Conservation (phyloP, 2,329 filamentous ascomycete genomes). For the Aphanocladium album region DNA sequence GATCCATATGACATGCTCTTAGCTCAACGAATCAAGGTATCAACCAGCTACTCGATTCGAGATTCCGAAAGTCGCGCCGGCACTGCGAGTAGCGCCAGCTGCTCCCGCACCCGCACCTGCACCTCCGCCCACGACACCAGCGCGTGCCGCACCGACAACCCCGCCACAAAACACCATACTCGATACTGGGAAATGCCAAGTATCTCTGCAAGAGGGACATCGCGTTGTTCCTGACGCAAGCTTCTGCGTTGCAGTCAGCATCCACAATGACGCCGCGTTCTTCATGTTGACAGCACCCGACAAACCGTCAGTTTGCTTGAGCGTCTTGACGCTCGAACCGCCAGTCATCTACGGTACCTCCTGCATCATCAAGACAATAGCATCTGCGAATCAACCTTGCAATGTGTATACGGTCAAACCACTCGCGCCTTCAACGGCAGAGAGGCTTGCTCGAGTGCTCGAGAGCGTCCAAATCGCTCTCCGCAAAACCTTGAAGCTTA, state of each 20-base stretch:
- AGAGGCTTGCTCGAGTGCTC: not conserved
- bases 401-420: not conserved
- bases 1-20: not conserved
- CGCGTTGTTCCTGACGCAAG: not conserved
- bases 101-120: not conserved
- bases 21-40: not conserved
- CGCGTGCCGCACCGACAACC: not conserved
- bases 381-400: not conserved
- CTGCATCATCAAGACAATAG: slow-evolving; percentile 18
- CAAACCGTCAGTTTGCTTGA: slow-evolving; percentile 15
- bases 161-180: not conserved
- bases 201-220: not conserved
- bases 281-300: slow-evolving; percentile 17
- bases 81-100: not conserved
- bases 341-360: slow-evolving; percentile 18
- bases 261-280: slow-evolving; percentile 9
- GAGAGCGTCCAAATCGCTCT: not conserved
- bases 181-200: not conserved
- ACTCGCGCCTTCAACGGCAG: not conserved
- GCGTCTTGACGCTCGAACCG: slow-evolving; percentile 19
- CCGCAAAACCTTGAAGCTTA: not conserved
- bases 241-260: not conserved
- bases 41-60: not conserved
- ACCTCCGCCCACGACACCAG: not conserved
- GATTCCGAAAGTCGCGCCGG: not conserved